Base-by-base conservation (phyloP, 805 yeast genomes). In the Candida ponderosae region DNA sequence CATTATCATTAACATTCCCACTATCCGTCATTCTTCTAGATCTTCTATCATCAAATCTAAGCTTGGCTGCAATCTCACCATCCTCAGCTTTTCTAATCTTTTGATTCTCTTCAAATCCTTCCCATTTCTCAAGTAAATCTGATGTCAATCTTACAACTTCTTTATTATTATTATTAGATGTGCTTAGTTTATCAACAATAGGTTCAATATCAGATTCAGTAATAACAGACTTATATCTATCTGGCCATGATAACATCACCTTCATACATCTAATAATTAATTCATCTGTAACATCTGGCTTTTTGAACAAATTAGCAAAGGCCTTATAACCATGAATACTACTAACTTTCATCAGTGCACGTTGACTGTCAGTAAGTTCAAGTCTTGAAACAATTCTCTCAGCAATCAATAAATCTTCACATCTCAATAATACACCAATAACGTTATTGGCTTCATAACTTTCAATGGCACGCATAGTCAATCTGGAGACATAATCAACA, bases 251-350 rank as follows among this genome's bases (percentile, higher is more conserved):
- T 19, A 57, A 43, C 37, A 93, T 65, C 17, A 87, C 72, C 32
- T 65, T 67, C 32, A 90, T 60, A 15, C 85, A 69, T 47, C 66
- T 57, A 4, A 49, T 42, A 6, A 73, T 62, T 33, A 81, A 53
- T 1, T 58, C 63, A 18, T 61, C 66, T 39, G 70, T 69, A 11
- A 53, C 50, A 2, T 44, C 46, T 51, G 65, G 68, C 18, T 54
- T 35, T 19, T 65, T 56, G 36, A 88, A 53, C 5, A 85, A 60
- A 13, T 78, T 72, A 14, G 83, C 74, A 36, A 89, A 65, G 16
- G 93, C 79, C 51, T 80, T 80, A 59, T 87, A 84, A 11, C 97
- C 98, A 56, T 89, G 98, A 51, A 87, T 68, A 42, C 79, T 72
- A 49, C 86, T 75, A 31, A 89, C 75, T 24, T 72, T 69, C 13